Evolutionary conservation across 1,284 basidiomycete genomes (phyloP), one percentile per base, ranked within the genome.

Genomic region (Puccinia hordei): DNA sequence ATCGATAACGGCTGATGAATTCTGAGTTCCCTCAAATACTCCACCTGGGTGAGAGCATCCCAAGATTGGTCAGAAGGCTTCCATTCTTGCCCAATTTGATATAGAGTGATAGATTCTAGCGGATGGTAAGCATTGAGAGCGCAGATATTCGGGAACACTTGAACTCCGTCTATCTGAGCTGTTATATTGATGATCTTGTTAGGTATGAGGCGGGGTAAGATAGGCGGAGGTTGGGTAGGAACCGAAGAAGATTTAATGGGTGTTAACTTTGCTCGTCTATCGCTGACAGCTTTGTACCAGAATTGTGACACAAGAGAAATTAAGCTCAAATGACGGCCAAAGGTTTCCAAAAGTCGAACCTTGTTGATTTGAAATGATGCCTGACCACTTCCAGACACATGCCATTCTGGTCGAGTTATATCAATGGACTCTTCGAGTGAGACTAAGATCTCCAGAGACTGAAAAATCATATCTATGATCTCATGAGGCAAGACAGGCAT

Each of bases 341-440:
- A 38, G n/a, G 44, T 27, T 12, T 46, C 22, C 17, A 24, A 10
- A n/a, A 66, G 35, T 19, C 63, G 22, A 12, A 44, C 22, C 5
- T 46, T 8, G 38, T 66, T 66, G 41, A 44, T 38, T 46, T 66
- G 27, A 66, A 66, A 66, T 22, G 63, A 41, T 41, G 9, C 8
- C 8, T 66, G 63, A 5, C 41, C 27, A 8, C 35, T 41, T 41
- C 63, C 63, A 66, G 38, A 22, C 6, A 30, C 38, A 46, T 66
- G 41, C 63, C 63, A 66, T 41, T 41, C 35, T 27, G 63, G 63
- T 41, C 63, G 63, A 27, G 30, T 38, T 22, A 24, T 66, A 66
- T 44, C 38, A 27, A 66, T 66, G 63, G 63, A 66, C 41, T 66
- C 35, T 46, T 66, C 63, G 63, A 66, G 38, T 66, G 63, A 66